Evolutionary conservation across 129 eudicot genomes (phyloP), one percentile per base, ranked within the genome.

Genomic region (Solidago caesia): DNA sequence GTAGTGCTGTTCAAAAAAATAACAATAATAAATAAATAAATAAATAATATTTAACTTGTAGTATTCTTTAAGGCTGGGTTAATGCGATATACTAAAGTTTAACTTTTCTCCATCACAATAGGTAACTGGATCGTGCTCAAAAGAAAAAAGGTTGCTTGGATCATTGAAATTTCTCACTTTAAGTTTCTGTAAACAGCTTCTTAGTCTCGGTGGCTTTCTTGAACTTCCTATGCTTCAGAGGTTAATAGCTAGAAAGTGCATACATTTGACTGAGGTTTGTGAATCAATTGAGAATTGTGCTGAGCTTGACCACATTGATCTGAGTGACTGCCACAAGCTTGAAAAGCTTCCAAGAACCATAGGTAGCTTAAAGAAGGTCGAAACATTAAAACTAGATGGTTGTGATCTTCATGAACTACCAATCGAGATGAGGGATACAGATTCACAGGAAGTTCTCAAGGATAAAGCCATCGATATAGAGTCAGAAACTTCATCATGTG

Each of bases 131-230:
- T 51, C 73, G 10, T 51, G 72, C 65, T 75, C 72, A 41, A 64
- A 64, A 21, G 65, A 16, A 0, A 41, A 64, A 51, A 58, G 16
- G 4, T 41, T 75, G 29, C 64, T 75, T 51, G 25, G 72, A 41
- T 64, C 72, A 45, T 46, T 74, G 61, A 72, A 72, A 65, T 8
- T 71, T 71, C 75, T 71, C 42, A 16, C 51, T 71, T 25, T 71
- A 60, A 56, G 77, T 46, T 60, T 46, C 60, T 60, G 60, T 46
- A 5, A 60, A 46, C 27, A 45, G 1, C 77, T 73, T 45, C 29
- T 0, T 26, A 45, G 15, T 46, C n/a, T 73, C 4, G 27, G 69
- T 60, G 77, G 77, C 12, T 73, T 73, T 73, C 33, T 4, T 3
- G 16, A 60, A 73, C 61, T 74, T 33, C 78, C 70, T 26, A 12